Evolutionary conservation across 2,329 filamentous ascomycete species (phyloP), one percentile per base, ranked within the genome.

Genomic region (Capronia americana): DNA sequence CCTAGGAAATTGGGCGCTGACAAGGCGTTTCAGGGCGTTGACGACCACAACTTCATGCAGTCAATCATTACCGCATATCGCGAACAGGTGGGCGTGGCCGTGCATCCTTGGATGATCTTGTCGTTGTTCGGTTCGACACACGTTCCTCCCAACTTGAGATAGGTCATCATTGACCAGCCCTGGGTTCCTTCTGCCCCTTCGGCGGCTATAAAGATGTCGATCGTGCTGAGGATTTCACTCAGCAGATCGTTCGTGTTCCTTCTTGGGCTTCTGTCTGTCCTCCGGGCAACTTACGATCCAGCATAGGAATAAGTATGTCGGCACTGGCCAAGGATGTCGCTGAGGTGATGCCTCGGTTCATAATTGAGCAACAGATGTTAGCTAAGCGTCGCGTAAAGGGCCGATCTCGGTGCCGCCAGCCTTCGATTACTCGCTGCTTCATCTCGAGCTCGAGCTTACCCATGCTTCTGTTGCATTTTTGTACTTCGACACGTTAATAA

Each of bases 51-150:
- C 48, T 17, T 51, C 14, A n/a, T 14, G 48, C 48, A 28, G 14
- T 4, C 4, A 51, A 51, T 51, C 48, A 51, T 51, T 20, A 28
- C 24, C 12, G 20, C 48, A 28, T 12, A 26, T 12, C 14, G 48
- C 14, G 48, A 24, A 28, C 5, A 12, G n/a, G 20, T 51, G 48
- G 24, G 14, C 11, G 23, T 28, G 48, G 6, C 23, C 11, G 14
- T 28, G 48, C 48, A 51, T 51, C 48, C 20, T 51, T 11, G 23
- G 48, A 51, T 20, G 48, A 51, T 51, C 48, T 24, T 51, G 23
- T 51, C 48, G 48, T 14, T 51, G 48, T 51, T 28, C 20, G 48
- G 48, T 23, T 24, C 23, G 14, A 17, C 1, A 17, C 34, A n/a
- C 46, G 10, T 26, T 23, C 20, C 8, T 26, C 23, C 5, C 24